These are phyloP conservation scores for Saturnispora zaruensis DNA, from an alignment of 805 yeast genomes.

Conservation along the genomic window DNA sequence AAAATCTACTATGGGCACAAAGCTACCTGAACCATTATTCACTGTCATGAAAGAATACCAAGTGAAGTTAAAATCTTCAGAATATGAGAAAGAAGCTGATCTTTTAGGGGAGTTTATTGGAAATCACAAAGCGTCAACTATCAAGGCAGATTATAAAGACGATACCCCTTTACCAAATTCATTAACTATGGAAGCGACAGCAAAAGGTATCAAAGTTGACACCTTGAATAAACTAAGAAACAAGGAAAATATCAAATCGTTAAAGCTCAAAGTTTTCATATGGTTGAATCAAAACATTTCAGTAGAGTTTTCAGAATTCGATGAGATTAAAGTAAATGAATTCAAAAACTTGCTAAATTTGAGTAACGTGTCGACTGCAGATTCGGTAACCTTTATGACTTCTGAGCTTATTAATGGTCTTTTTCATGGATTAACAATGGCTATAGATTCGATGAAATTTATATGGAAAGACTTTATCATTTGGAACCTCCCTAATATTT, in stretches of 20 bases:
- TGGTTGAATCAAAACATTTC: constrained; percentile 28
- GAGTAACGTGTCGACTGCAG: constrained; percentile 23
- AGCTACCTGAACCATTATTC: constrained; percentile 10
- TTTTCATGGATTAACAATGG: constrained; percentile 23
- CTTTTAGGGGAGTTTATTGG: neutral
- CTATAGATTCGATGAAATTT: constrained; percentile 15
- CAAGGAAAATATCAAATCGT: constrained; percentile 13
- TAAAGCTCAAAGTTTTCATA: constrained; percentile 23
- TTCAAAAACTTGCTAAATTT: constrained; percentile 23
- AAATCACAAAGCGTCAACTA: neutral
- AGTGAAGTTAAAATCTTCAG: neutral
- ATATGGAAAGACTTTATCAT: constrained; percentile 24
- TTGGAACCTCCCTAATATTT: constrained; percentile 21
- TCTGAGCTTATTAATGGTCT: constrained; percentile 22
- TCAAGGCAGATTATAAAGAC: constrained; percentile 3
- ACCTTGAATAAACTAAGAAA: neutral
- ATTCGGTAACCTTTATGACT: constrained; percentile 24
- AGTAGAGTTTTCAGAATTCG: constrained; percentile 13
- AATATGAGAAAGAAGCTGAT: neutral
- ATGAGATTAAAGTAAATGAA: constrained; percentile 7
- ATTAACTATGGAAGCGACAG: neutral
- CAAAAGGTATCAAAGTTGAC: neutral
- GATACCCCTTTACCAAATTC: neutral
- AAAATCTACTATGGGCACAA: constrained; percentile 7
- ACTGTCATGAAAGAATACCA: neutral